A percentile compares a stretch with the other conserved stretches of the same genome.
Evolutionary conservation across 2,329 filamentous ascomycete species (phyloP).

Genomic region (Curvularia sp.): DNA sequence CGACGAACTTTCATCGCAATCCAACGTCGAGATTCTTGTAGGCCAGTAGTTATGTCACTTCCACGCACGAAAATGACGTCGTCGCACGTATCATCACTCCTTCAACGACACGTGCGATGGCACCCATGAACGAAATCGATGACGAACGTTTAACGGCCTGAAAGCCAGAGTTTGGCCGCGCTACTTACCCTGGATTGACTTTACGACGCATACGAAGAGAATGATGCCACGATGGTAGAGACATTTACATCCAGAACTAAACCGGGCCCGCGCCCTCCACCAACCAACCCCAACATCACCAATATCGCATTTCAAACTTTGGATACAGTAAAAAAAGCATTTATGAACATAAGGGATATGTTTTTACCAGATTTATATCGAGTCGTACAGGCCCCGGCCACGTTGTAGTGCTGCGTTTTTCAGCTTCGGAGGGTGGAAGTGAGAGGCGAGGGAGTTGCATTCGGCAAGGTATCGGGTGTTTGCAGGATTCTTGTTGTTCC

Average conservation of each 20-base stretch:
- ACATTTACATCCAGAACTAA: constrained; percentile 40
- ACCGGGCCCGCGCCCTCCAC: constrained; percentile 40
- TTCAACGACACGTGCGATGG: constrained; percentile 34
- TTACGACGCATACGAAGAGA: constrained; percentile 52
- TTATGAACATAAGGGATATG: constrained; percentile 42
- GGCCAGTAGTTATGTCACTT: constrained; percentile 56
- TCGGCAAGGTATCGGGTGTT: constrained; percentile 12
- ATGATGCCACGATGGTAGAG: constrained; percentile 52
- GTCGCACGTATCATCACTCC: constrained; percentile 33
- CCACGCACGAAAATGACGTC: constrained; percentile 24
- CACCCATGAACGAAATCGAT: constrained; percentile 38
- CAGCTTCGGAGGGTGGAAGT: not conserved
- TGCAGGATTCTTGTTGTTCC: constrained; percentile 2
- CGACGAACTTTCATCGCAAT: constrained; percentile 67
- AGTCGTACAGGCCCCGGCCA: constrained; percentile 2
- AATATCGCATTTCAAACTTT: constrained; percentile 19
- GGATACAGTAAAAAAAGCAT: constrained; percentile 45
- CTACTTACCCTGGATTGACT: constrained; percentile 40
- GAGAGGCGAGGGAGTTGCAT: constrained; percentile 7
- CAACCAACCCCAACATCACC: not conserved
- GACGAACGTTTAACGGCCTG: constrained; percentile 46
- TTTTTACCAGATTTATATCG: constrained; percentile 11
- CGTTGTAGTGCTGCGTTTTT: constrained; percentile 9
- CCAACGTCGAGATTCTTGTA: constrained; percentile 68
- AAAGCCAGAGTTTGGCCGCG: constrained; percentile 31